phyloP scores from a whole-genome alignment of 805 yeast genomes.

The Metschnikowia koreensis region DNA sequence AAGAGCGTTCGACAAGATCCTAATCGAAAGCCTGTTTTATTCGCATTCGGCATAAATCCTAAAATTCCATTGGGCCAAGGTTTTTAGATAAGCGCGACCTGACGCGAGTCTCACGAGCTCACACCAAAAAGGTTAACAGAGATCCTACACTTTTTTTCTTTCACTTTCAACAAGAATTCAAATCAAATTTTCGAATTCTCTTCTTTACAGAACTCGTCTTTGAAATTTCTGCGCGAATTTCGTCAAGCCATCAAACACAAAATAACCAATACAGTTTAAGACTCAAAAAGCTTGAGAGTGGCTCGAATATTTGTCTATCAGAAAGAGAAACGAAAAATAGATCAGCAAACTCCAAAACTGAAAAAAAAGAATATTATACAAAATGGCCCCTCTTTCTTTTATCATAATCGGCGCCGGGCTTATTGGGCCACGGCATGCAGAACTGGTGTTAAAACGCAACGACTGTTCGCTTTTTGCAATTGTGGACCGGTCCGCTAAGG shows the following conservation, averaged over 20 bases:
- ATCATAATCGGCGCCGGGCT: slow-evolving; percentile 28
- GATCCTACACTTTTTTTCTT: too few relatives aligned
- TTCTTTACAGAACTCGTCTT: too few relatives aligned
- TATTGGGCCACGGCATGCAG: slow-evolving; percentile 30
- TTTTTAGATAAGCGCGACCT: background rate
- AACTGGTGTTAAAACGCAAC: slow-evolving; percentile 20
- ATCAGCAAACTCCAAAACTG: background rate
- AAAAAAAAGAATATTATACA: background rate
- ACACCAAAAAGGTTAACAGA: too few relatives aligned
- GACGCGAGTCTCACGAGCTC: background rate
- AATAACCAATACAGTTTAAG: too few relatives aligned
- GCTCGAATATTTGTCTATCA: background rate
- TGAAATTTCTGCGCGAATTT: too few relatives aligned
- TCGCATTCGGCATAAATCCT: background rate
- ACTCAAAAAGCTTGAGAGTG: too few relatives aligned
- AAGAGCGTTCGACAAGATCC: background rate
- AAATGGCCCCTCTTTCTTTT: slow-evolving; percentile 5
- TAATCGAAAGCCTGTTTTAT: background rate
- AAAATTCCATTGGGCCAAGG: background rate
- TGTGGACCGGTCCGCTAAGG: slow-evolving; percentile 25
- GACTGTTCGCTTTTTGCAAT: slow-evolving; percentile 25
- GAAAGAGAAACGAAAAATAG: background rate
- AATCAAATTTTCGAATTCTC: too few relatives aligned
- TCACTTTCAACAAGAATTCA: too few relatives aligned
- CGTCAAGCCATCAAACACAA: too few relatives aligned